These are phyloP conservation scores for Penicillium cinerascens DNA, from an alignment of 495 filamentous ascomycete species.

Conservation along the genomic window DNA sequence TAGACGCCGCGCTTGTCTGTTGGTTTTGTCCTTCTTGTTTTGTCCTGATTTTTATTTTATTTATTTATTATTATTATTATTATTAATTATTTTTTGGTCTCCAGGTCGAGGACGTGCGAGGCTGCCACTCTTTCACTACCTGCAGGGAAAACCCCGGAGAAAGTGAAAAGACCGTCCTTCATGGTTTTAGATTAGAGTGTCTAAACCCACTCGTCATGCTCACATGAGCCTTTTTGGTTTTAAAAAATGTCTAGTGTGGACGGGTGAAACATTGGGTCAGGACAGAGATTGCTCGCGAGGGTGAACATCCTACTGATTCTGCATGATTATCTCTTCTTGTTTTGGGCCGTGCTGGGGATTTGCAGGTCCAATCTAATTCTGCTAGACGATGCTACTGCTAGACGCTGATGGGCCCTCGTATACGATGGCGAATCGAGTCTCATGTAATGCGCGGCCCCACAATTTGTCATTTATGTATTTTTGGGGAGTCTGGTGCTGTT, in stretches of 20 bases:
- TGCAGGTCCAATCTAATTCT: neutral
- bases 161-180: neutral
- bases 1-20: slow-evolving; percentile 30
- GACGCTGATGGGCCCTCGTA: neutral
- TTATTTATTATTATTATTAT: neutral
- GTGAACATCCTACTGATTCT: neutral
- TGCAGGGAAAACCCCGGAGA: neutral
- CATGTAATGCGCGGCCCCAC: slow-evolving; percentile 2
- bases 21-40: slow-evolving; percentile 19
- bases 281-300: slow-evolving; percentile 18
- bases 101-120: neutral
- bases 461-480: slow-evolving; percentile 16
- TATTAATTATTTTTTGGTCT: neutral
- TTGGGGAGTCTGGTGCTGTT: neutral
- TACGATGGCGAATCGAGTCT: neutral
- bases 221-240: slow-evolving; percentile 10
- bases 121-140: neutral
- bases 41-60: neutral
- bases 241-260: neutral
- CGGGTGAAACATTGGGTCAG: slow-evolving; percentile 12
- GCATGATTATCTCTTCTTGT: slow-evolving; percentile 8
- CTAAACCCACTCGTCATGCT: neutral
- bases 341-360: neutral
- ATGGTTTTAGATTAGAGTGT: neutral
- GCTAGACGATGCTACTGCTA: neutral